Conservation (phyloP, 2,329 filamentous ascomycete genomes). For the Penicillium sp. region DNA sequence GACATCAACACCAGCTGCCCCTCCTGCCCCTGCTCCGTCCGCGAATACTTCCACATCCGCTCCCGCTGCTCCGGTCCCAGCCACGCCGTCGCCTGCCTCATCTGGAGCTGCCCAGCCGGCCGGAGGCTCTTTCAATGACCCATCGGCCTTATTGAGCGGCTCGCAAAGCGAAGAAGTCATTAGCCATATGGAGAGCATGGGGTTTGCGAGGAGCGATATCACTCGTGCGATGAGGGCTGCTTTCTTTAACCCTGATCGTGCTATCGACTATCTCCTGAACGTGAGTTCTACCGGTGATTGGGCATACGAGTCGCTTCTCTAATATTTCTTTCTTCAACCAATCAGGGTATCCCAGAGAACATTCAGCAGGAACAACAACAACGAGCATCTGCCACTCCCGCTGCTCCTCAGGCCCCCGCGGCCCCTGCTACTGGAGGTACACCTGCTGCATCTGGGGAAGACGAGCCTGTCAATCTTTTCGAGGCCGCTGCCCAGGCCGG, state of each 20-base stretch:
- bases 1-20: slow-evolving; percentile 51
- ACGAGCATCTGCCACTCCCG: slow-evolving; percentile 55
- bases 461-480: slow-evolving; percentile 83
- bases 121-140: slow-evolving; percentile 63
- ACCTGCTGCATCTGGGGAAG: slow-evolving; percentile 48
- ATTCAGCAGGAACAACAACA: slow-evolving; percentile 71
- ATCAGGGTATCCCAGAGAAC: slow-evolving; percentile 86
- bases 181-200: slow-evolving; percentile 96
- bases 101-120: slow-evolving; percentile 50
- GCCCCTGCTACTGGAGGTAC: slow-evolving; percentile 35
- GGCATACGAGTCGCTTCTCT: not conserved
- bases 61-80: slow-evolving; percentile 50
- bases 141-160: slow-evolving; percentile 85
- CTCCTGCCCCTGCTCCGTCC: slow-evolving; percentile 59
- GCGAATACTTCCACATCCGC: slow-evolving; percentile 47
- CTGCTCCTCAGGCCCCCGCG: slow-evolving; percentile 46
- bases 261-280: slow-evolving; percentile 91
- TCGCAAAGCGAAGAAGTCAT: slow-evolving; percentile 81
- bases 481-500: slow-evolving; percentile 85
- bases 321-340: slow-evolving; percentile 9
- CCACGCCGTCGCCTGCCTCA: slow-evolving; percentile 54
- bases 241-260: slow-evolving; percentile 95
- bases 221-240: slow-evolving; percentile 94
- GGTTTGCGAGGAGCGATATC: slow-evolving; percentile 85
- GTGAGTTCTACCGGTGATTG: slow-evolving; percentile 56